Conservation (phyloP, 441 rosid species). For the Raphanus hybrid region DNA sequence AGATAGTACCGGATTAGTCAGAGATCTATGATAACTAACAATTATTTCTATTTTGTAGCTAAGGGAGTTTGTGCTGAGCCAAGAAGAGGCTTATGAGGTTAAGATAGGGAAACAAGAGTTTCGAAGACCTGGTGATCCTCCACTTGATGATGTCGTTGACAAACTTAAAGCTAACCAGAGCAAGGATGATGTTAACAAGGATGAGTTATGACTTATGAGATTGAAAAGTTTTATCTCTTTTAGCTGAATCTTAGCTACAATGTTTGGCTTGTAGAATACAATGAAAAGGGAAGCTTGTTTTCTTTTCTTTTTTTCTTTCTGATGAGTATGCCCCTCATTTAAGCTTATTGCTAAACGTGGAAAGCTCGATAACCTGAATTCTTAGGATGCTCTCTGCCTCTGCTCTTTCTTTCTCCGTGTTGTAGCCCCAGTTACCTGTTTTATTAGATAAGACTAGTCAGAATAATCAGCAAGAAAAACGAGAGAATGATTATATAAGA, state of each 20-base stretch:
- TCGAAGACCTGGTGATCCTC: slow-evolving; percentile 85
- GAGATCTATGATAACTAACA: too few relatives aligned
- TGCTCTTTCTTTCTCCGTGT: slow-evolving; percentile 83
- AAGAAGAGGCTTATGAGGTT: too few relatives aligned
- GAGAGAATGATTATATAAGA: neutral
- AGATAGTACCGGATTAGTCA: too few relatives aligned
- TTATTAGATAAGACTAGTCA: slow-evolving; percentile 10
- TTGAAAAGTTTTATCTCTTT: slow-evolving; percentile 1
- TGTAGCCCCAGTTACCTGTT: slow-evolving; percentile 92
- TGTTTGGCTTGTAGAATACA: slow-evolving; percentile 13
- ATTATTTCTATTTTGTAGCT: too few relatives aligned
- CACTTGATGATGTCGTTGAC: slow-evolving; percentile 62
- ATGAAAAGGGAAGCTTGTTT: neutral
- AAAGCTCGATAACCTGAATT: slow-evolving; percentile 77
- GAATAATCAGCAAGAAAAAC: slow-evolving; percentile 21
- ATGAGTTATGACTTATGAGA: slow-evolving; percentile 64
- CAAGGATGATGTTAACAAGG: slow-evolving; percentile 2
- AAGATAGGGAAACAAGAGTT: slow-evolving; percentile 78
- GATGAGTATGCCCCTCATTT: slow-evolving; percentile 45
- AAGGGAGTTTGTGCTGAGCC: too few relatives aligned
- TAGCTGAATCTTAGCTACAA: slow-evolving; percentile 19
- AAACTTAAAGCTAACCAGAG: slow-evolving; percentile 47
- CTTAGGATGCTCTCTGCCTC: slow-evolving; percentile 75
- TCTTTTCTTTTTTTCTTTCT: neutral
- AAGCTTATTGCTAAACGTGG: slow-evolving; percentile 83